Percentiles rank a stretch among this genome's conserved stretches.
Conservation (phyloP, 306 rosid species). For the Acmispon strigosus region DNA sequence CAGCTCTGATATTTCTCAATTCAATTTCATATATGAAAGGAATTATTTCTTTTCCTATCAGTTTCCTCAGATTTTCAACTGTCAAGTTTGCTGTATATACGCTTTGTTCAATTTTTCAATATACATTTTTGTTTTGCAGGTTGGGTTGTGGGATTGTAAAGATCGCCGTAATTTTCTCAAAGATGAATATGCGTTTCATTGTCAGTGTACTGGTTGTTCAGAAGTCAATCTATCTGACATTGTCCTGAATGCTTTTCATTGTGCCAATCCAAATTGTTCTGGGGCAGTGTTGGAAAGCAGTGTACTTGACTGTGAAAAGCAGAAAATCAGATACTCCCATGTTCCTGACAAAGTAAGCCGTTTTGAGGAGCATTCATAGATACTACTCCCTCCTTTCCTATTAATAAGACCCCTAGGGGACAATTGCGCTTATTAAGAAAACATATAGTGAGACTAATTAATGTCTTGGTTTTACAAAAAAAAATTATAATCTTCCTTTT, state of each 20-base stretch:
- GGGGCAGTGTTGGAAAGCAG: conserved; percentile 68
- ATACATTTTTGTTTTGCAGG: conserved; percentile 41
- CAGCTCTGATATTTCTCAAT: too few relatives aligned
- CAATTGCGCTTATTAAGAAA: too few relatives aligned
- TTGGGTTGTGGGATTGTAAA: conserved; percentile 78
- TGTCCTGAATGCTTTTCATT: conserved; percentile 59
- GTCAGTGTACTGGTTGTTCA: conserved; percentile 72
- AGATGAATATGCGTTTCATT: conserved; percentile 62
- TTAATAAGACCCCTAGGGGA: too few relatives aligned
- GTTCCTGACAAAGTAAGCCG: conserved; percentile 19
- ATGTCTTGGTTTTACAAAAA: too few relatives aligned
- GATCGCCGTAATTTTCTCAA: conserved; percentile 61
- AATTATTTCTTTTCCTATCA: too few relatives aligned
- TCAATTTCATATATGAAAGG: too few relatives aligned
- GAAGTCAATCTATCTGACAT: conserved; percentile 59
- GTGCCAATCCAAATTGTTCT: conserved; percentile 49
- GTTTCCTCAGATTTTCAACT: background rate
- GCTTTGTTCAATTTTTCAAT: conserved; percentile 13
- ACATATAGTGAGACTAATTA: too few relatives aligned
- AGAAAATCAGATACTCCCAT: conserved; percentile 31
- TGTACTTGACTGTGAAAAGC: conserved; percentile 46
- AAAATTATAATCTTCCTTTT: too few relatives aligned
- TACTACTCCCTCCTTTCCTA: too few relatives aligned
- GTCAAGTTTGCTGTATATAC: background rate
- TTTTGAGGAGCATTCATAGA: conserved; percentile 27